phyloP scores from a whole-genome alignment of 768 basidiomycete species.

The Lentinus tigrinus region DNA sequence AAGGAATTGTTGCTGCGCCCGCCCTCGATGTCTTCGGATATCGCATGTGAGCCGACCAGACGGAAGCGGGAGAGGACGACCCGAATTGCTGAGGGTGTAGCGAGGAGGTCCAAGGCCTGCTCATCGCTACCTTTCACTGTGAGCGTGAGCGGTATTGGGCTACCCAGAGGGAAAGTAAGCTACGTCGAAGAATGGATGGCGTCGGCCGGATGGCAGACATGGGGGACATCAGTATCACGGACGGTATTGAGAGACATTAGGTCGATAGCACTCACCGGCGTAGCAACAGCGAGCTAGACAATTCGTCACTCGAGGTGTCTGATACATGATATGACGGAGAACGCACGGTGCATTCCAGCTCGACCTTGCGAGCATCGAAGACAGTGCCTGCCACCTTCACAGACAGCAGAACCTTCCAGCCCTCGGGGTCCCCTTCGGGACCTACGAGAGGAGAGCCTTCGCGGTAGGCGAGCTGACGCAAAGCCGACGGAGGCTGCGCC shows the following conservation, averaged over 20 bases:
- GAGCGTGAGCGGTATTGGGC: conserved; percentile 49
- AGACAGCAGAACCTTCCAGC: conserved; percentile 37
- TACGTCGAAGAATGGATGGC: not conserved
- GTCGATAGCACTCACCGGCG: conserved; percentile 35
- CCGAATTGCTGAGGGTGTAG: conserved; percentile 38
- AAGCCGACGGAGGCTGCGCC: conserved; percentile 35
- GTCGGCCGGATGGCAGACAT: not conserved
- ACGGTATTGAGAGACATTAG: not conserved
- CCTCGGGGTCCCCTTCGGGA: conserved; percentile 40
- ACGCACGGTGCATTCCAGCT: conserved; percentile 34
- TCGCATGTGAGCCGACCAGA: conserved; percentile 46
- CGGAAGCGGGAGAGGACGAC: conserved; percentile 47
- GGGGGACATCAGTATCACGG: not conserved
- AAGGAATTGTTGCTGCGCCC: conserved; percentile 49
- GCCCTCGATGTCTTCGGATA: conserved; percentile 34
- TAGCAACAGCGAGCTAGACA: conserved; percentile 47
- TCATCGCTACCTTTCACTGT: conserved; percentile 43
- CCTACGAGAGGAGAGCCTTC: conserved; percentile 33
- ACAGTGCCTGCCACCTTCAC: conserved; percentile 34
- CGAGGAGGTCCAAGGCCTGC: conserved; percentile 50
- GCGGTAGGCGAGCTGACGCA: conserved; percentile 37
- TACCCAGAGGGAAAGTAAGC: conserved; percentile 43
- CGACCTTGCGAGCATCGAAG: conserved; percentile 31
- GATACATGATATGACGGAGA: no score
- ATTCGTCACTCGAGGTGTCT: not conserved